Conservation (phyloP, 345 rosid species). For the Aquilaria malaccensis region DNA sequence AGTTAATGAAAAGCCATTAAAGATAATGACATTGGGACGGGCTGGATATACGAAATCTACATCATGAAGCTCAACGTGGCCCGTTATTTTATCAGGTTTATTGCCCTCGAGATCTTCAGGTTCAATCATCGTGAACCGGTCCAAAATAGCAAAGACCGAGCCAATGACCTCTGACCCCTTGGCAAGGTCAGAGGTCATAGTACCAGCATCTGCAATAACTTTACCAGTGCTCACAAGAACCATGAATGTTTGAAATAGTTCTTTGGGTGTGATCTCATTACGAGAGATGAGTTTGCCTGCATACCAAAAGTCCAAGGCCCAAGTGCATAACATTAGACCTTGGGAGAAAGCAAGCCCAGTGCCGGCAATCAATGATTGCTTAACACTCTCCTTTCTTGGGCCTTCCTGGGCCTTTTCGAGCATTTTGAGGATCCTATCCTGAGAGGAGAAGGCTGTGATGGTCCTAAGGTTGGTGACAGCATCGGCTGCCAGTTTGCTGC, state of each 20-base stretch:
- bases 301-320: constrained; percentile 68
- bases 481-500: constrained; percentile 56
- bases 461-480: constrained; percentile 59
- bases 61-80: constrained; percentile 33
- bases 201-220: constrained; percentile 66
- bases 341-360: constrained; percentile 45
- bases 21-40: constrained; percentile 39
- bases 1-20: constrained; percentile 37
- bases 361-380: constrained; percentile 58
- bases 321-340: constrained; percentile 34
- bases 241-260: constrained; percentile 56
- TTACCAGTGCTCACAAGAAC: constrained; percentile 58
- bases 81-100: constrained; percentile 25
- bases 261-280: constrained; percentile 37
- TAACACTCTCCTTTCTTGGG: constrained; percentile 39
- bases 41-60: constrained; percentile 56
- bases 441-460: constrained; percentile 64
- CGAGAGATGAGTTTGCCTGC: constrained; percentile 47
- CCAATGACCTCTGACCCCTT: constrained; percentile 48
- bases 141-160: constrained; percentile 50
- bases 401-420: constrained; percentile 43
- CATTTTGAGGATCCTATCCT: constrained; percentile 51
- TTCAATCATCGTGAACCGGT: constrained; percentile 44
- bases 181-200: constrained; percentile 63
- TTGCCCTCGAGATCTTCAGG: constrained; percentile 43